Percentiles rank a stretch among this genome's conserved stretches.
Evolutionary conservation across 176 grass and related monocot genomes (phyloP).

Genomic region (Stipa capillata): DNA sequence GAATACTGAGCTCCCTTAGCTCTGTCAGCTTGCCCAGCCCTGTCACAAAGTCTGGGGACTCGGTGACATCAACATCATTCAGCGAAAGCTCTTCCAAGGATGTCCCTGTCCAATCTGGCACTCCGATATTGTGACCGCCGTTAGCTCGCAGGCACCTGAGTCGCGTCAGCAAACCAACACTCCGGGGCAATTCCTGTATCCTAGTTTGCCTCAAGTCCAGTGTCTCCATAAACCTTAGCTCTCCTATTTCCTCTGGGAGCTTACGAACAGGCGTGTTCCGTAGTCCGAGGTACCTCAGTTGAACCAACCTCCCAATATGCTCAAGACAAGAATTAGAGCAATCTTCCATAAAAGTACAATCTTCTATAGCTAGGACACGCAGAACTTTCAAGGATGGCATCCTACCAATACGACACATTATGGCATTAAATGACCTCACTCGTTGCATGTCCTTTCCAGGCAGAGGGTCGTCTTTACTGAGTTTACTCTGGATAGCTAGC

Average conservation of each 20-base stretch:
- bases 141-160: neutral
- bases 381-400: no score
- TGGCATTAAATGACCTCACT: no score
- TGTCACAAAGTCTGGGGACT: neutral
- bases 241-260: neutral
- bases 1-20: neutral
- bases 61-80: neutral
- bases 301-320: neutral
- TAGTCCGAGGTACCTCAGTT: neutral
- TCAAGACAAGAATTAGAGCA: neutral
- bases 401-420: no score
- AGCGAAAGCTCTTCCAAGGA: neutral
- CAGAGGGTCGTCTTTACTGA: no score
- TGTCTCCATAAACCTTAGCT: neutral
- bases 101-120: neutral
- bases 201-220: neutral
- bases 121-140: neutral
- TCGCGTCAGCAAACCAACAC: neutral
- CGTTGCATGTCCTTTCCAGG: no score
- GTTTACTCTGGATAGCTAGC: no score
- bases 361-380: no score
- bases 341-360: no score
- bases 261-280: neutral
- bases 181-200: neutral
- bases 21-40: neutral